These are phyloP conservation scores for Ettlia oleoabundans DNA, from an alignment of 139 green algal genomes.

Conservation along the genomic window DNA sequence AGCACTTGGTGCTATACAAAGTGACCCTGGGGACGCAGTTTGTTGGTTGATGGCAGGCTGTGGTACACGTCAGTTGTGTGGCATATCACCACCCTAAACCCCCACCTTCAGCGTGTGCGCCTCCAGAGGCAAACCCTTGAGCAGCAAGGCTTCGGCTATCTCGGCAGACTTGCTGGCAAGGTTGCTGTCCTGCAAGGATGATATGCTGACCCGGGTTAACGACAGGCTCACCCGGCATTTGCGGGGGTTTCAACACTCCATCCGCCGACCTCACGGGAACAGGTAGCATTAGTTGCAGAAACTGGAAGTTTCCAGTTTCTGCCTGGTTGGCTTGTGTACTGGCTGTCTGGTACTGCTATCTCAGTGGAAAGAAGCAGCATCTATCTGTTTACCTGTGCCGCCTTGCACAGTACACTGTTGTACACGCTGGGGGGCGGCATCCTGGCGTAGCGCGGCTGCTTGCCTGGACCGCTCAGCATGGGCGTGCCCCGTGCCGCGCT, in stretches of 20 bases:
- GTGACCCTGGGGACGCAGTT: background rate
- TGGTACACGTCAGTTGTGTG: background rate
- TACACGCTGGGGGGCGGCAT: conserved; percentile 28
- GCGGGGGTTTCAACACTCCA: background rate
- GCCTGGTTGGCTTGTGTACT: too few species aligned
- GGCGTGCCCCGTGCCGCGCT: background rate
- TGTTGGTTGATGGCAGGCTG: background rate
- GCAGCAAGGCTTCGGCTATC: conserved; percentile 22
- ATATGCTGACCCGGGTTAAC: background rate
- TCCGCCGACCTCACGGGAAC: background rate
- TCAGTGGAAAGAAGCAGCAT: too few species aligned
- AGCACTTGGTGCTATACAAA: too few species aligned
- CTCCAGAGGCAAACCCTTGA: conserved; percentile 12
- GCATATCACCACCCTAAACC: too few species aligned
- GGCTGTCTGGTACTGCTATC: too few species aligned
- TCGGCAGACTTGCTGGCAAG: conserved; percentile 8
- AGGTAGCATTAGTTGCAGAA: too few species aligned
- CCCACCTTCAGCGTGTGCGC: conserved; percentile 18
- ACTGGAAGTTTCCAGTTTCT: too few species aligned
- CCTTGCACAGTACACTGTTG: too few species aligned
- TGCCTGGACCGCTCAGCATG: conserved; percentile 8
- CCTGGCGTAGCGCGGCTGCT: background rate
- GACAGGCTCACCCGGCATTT: background rate
- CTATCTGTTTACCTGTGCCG: too few species aligned
- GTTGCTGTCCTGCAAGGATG: background rate